phyloP scores from a whole-genome alignment of 768 basidiomycete species.

The Pulveroboletus ravenelii region DNA sequence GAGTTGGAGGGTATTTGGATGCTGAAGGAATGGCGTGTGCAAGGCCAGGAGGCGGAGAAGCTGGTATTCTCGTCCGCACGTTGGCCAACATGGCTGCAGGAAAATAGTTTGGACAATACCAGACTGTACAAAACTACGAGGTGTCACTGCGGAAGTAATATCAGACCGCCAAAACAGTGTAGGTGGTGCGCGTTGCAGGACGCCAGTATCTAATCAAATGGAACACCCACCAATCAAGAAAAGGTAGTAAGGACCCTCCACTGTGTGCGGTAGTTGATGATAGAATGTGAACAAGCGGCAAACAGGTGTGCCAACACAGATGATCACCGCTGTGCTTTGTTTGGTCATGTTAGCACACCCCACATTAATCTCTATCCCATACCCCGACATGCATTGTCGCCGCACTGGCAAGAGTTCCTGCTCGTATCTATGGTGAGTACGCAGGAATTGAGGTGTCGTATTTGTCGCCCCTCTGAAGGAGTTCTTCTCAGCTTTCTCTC shows the following conservation, averaged over 20 bases:
- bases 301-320: too few species aligned
- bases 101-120: conserved; percentile 15
- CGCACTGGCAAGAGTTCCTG: too few species aligned
- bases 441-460: too few species aligned
- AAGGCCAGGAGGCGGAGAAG: conserved; percentile 58
- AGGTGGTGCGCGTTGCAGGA: not conserved
- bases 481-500: too few species aligned
- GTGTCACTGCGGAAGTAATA: not conserved
- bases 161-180: not conserved
- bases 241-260: not conserved
- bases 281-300: not conserved
- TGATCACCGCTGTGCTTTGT: conserved; percentile 9
- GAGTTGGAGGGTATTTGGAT: conserved; percentile 57
- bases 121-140: conserved; percentile 19
- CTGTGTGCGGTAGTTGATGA: not conserved
- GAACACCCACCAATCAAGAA: conserved; percentile 1
- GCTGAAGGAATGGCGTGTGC: conserved; percentile 30
- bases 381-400: too few species aligned
- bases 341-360: conserved; percentile 11
- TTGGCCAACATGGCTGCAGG: conserved; percentile 35
- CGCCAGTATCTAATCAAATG: too few species aligned
- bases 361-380: too few species aligned
- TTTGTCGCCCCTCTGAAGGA: too few species aligned
- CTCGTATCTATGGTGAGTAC: too few species aligned
- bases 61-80: conserved; percentile 64